phyloP scores from a whole-genome alignment of 257 asterid genomes.

The Schizonepeta tenuifolia region DNA sequence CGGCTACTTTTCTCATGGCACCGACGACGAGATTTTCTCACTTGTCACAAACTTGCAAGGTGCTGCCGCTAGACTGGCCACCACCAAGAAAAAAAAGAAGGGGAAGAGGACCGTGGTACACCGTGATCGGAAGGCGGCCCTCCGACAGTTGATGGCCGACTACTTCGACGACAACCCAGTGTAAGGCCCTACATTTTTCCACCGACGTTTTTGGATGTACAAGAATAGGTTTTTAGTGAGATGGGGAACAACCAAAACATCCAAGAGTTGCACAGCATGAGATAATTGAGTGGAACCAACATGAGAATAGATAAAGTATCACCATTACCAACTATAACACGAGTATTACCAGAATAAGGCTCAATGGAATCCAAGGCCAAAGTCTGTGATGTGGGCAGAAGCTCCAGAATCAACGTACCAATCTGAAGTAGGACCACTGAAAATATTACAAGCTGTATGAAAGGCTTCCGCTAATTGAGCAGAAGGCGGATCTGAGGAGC shows the following conservation, averaged over 20 bases:
- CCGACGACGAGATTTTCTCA: too few species aligned
- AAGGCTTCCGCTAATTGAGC: not conserved
- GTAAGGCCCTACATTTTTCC: too few species aligned
- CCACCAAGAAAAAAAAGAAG: too few species aligned
- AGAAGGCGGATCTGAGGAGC: not conserved
- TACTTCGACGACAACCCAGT: too few species aligned
- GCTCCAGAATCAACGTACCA: not conserved
- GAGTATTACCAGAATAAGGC: not conserved
- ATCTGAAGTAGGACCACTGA: not conserved
- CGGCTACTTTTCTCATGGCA: too few species aligned
- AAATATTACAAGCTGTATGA: not conserved
- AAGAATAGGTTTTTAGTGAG: not conserved
- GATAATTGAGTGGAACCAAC: not conserved
- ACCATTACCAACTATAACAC: not conserved
- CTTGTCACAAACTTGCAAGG: too few species aligned
- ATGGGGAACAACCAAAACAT: not conserved
- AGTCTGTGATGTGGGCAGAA: not conserved
- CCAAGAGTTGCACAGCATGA: not conserved
- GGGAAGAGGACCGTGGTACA: too few species aligned
- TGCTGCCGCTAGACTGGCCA: too few species aligned
- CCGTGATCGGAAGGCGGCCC: too few species aligned
- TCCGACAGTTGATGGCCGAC: too few species aligned
- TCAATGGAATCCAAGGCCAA: not conserved
- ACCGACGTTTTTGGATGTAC: too few species aligned
- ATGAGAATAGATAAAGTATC: not conserved